Evolutionary conservation across 148 eudicot species (phyloP).

Genomic region (Fagopyrum esculentum): DNA sequence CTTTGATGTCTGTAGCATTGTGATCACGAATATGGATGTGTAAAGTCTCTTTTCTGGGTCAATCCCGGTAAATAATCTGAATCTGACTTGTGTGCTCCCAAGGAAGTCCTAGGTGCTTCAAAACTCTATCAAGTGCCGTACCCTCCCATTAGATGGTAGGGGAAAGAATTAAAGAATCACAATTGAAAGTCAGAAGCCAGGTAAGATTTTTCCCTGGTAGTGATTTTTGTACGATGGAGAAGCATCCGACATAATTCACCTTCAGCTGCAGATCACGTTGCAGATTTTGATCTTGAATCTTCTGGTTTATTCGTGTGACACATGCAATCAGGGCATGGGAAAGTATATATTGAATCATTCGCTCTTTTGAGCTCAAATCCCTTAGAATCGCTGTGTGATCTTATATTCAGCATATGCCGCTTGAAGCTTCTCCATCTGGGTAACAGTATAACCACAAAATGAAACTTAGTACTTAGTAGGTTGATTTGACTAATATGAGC

Average conservation of each 20-base stretch:
- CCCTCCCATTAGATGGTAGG: slow-evolving; percentile 26
- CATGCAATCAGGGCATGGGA: slow-evolving; percentile 98
- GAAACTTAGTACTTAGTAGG: not conserved
- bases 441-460: slow-evolving; percentile 5
- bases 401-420: slow-evolving; percentile 79
- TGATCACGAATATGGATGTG: not conserved
- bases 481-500: not conserved
- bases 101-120: slow-evolving; percentile 26
- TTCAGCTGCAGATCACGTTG: slow-evolving; percentile 29
- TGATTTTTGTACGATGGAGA: not conserved
- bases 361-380: slow-evolving; percentile 87
- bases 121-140: slow-evolving; percentile 16
- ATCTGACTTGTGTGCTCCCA: slow-evolving; percentile 24
- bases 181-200: slow-evolving; percentile 9
- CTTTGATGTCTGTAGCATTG: slow-evolving; percentile 1
- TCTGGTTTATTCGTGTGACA: slow-evolving; percentile 62
- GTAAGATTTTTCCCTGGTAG: not conserved
- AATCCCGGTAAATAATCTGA: slow-evolving; percentile 31
- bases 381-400: slow-evolving; percentile 84
- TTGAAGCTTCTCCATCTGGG: slow-evolving; percentile 67
- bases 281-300: slow-evolving; percentile 44
- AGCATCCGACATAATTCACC: not conserved
- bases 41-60: slow-evolving; percentile 15
- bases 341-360: slow-evolving; percentile 73
- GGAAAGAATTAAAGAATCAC: slow-evolving; percentile 56